Evolutionary conservation across 2,329 filamentous ascomycete genomes (phyloP), one percentile per base, ranked within the genome.

Genomic region (Aspergillus sp.): DNA sequence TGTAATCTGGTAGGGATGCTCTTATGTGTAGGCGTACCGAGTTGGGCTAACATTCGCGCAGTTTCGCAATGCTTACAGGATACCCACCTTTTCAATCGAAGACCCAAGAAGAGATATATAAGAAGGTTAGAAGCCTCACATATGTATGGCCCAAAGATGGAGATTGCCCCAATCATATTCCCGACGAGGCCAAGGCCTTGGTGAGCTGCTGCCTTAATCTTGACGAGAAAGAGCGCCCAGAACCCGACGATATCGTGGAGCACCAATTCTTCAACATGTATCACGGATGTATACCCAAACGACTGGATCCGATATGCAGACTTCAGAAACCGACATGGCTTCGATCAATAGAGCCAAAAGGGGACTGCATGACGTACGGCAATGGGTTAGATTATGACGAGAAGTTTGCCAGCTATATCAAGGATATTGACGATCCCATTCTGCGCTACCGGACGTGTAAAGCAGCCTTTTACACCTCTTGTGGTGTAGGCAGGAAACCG

Each of bases 1-100:
- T 22, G 95, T 99, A 68, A 99, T 99, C 75, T 93, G 96, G 89
- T 93, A 81, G 81, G 64, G 38, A 63, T 59, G 64, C 7, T 9
- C 13, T 5, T 17, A 1, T 41, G 34, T 2, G 11, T 1, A 41
- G 15, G 34, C 15, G 4, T 17, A 15, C 15, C 34, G 17, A 11
- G 3, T n/a, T 30, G 6, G 66, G 72, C 65, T 67, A 63, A 67
- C 38, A 76, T 64, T 38, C 30, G 7, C 17, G 19, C 2, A 92
- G 90, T 76, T 98, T 96, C 79, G 96, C 95, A 53, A 94, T 99
- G 87, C 90, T 98, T 51, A 95, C 95, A 7, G 96, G 95, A 22
- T 96, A 94, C 71, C 94, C 95, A 1, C 95, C 95, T 0, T 99
- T 99, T 76, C 95, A 99, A 78, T 96, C 95, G 3, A 81, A 82